Conservation (phyloP, 345 rosid species). For the Aquilaria yunnanensis region DNA sequence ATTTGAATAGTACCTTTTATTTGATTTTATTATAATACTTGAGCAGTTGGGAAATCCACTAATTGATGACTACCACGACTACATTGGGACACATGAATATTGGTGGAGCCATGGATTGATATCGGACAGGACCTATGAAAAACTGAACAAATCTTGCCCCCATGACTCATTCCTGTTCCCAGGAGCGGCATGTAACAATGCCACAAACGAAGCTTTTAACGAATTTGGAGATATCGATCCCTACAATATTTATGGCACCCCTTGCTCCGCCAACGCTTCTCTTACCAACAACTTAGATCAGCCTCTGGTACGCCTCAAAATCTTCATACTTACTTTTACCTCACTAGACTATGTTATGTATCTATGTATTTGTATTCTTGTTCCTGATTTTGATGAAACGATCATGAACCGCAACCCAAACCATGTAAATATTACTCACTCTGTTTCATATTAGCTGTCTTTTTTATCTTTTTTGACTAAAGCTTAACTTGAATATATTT, state of each 20-base stretch:
- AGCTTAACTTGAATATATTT: no score
- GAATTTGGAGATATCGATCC: constrained; percentile 49
- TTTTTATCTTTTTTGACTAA: no score
- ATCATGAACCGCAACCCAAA: no score
- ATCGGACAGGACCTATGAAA: constrained; percentile 35
- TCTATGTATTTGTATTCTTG: no score
- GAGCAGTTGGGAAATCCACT: constrained; percentile 62
- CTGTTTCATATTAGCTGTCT: no score
- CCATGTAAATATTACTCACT: no score
- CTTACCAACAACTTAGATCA: constrained; percentile 12
- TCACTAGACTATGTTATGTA: neutral
- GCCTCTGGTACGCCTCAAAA: constrained; percentile 20
- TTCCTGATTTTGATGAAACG: no score
- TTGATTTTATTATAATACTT: neutral
- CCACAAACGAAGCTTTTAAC: constrained; percentile 34
- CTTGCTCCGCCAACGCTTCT: constrained; percentile 28
- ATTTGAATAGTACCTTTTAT: no score
- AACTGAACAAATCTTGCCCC: constrained; percentile 30
- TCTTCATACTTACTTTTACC: neutral
- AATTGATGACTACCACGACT: constrained; percentile 43
- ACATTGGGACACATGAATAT: constrained; percentile 39
- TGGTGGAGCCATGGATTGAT: constrained; percentile 79
- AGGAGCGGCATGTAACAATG: constrained; percentile 27
- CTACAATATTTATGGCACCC: constrained; percentile 45
- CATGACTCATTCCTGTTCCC: constrained; percentile 58